Base-by-base conservation (phyloP, 352 stramenopile genomes). In the Albugo candida region DNA sequence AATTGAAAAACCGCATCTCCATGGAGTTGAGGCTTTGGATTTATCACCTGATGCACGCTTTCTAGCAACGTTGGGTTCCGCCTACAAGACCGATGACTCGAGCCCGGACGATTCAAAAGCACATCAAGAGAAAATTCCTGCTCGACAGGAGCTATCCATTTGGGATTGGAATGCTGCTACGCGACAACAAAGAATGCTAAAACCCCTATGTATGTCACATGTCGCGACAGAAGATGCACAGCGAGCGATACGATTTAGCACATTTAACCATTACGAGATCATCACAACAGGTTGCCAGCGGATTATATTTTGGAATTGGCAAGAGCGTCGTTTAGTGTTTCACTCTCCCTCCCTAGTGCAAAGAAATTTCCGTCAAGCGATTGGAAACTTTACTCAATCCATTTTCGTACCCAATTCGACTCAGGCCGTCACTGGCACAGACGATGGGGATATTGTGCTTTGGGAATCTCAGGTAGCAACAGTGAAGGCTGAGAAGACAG, bases 291-390 rank as follows among this genome's bases (percentile, higher is more conserved):
- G 85, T 16, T 54, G 62, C 11, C 67, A 88, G 55, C 69, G 74
- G 40, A 80, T 95, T 18, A 79, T 86, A 36, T 94, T 95, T 54
- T 95, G 81, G 83, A 85, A 79, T 53, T 94, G 76, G 83, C 58
- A 75, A 45, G 59, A 81, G 42, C 70, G 78, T 54, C 64, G 66
- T 35, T 55, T 95, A 50, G 61, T 82, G 8, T 87, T 83, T 45
- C 89, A 91, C 51, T 83, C 70, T 51, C 76, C 76, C 17, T 83
- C 71, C n/a, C 53, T 94, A 2, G 78, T 75, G 3, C 75, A 85
- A 38, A 75, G 67, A 17, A 74, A 92, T 56, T 85, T 91, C 27
- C 73, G 71, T 12, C 71, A 91, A 47, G 64, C 67, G 35, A 67
- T 87, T n/a, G 77, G 80, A 13, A 63, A 68, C 35, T 94, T 95